Evolutionary conservation across 1,284 basidiomycete genomes (phyloP).

Genomic region (Jaminaea rosea): DNA sequence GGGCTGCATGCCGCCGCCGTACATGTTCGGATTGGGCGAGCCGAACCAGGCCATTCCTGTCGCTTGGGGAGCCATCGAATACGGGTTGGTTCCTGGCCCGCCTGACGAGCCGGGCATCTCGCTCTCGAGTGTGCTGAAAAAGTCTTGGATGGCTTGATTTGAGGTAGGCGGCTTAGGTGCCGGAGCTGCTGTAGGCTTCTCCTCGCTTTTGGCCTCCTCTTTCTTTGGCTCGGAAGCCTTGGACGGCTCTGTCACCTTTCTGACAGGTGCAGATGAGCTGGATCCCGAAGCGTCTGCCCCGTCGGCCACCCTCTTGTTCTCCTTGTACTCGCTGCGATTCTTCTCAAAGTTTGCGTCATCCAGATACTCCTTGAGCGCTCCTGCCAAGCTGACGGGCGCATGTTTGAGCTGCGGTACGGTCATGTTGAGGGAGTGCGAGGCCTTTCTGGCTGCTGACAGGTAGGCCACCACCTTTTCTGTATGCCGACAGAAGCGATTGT

Average conservation of each 20-base stretch:
- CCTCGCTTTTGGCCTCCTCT: slow-evolving; percentile 17
- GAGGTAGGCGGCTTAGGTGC: slow-evolving; percentile 22
- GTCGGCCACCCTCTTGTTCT: slow-evolving; percentile 69
- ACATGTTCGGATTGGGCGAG: slow-evolving; percentile 18
- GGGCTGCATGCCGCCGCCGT: slow-evolving; percentile 33
- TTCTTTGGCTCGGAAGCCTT: slow-evolving; percentile 14
- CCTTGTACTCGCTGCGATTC: slow-evolving; percentile 82
- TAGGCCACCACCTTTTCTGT: slow-evolving; percentile 90
- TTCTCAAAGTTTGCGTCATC: slow-evolving; percentile 92
- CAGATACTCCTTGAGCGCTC: slow-evolving; percentile 88
- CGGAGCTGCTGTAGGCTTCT: slow-evolving; percentile 17
- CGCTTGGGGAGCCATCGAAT: slow-evolving; percentile 4
- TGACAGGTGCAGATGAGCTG: slow-evolving; percentile 7
- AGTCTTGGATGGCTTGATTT: slow-evolving; percentile 62
- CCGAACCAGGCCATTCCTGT: slow-evolving; percentile 12
- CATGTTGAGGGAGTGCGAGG: slow-evolving; percentile 84
- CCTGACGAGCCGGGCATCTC: slow-evolving; percentile 54
- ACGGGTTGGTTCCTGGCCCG: slow-evolving; percentile 53
- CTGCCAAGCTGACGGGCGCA: slow-evolving; percentile 85
- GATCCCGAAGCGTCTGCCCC: slow-evolving; percentile 41
- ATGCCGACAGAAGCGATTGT: slow-evolving; percentile 88
- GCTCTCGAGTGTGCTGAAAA: slow-evolving; percentile 82
- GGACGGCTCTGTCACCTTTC: slow-evolving; percentile 7
- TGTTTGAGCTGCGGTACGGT: slow-evolving; percentile 89
- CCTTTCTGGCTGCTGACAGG: slow-evolving; percentile 79